phyloP scores from a whole-genome alignment of 23 red algal species.

The Cyanidioschyzon merolae region DNA sequence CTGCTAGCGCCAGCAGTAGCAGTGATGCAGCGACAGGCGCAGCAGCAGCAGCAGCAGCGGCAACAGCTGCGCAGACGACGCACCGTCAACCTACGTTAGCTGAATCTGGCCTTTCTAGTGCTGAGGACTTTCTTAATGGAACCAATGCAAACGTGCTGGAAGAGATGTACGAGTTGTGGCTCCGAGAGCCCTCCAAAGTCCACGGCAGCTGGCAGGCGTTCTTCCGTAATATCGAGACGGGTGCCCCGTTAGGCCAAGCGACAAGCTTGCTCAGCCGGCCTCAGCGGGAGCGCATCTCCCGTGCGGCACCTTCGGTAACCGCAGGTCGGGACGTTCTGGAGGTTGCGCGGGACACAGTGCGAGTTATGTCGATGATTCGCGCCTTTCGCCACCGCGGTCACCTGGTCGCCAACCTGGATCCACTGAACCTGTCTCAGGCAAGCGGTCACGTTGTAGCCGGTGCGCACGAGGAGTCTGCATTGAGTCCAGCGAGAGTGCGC shows the following conservation, averaged over 20 bases:
- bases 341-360: slow-evolving; percentile 81
- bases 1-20: too few relatives aligned
- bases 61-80: neutral
- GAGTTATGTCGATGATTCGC: slow-evolving; percentile 90
- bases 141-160: slow-evolving; percentile 88
- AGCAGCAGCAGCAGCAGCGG: too few relatives aligned
- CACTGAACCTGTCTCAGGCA: slow-evolving; percentile 30
- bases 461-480: neutral
- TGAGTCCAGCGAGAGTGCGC: slow-evolving; percentile 40
- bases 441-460: slow-evolving; percentile 22
- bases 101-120: neutral
- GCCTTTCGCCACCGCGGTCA: slow-evolving; percentile 98
- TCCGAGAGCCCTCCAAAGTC: slow-evolving; percentile 67
- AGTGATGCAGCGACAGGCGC: too few relatives aligned
- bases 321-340: slow-evolving; percentile 71
- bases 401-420: slow-evolving; percentile 94
- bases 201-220: slow-evolving; percentile 84
- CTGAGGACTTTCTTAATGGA: slow-evolving; percentile 87
- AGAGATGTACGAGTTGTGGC: slow-evolving; percentile 93
- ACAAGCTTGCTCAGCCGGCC: slow-evolving; percentile 11
- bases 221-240: slow-evolving; percentile 83
- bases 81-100: slow-evolving; percentile 1
- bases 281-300: neutral
- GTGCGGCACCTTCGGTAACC: slow-evolving; percentile 28
- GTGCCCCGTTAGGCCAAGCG: slow-evolving; percentile 64